phyloP scores from a whole-genome alignment of 2,329 filamentous ascomycete genomes.

The Thelonectria blattea region DNA sequence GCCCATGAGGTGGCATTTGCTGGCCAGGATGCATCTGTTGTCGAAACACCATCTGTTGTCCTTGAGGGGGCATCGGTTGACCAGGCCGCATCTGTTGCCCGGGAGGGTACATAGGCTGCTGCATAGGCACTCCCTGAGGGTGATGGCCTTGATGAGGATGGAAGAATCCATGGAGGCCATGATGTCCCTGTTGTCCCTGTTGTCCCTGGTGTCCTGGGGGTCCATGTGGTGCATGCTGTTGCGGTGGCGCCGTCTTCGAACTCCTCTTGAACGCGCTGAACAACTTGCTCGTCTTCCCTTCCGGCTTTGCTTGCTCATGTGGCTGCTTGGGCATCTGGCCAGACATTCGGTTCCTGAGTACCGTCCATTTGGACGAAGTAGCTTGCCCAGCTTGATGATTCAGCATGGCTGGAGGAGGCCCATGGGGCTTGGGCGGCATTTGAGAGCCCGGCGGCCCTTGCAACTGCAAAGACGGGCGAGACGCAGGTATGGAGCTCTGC shows the following conservation, averaged over 20 bases:
- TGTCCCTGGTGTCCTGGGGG: too few relatives aligned
- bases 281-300: slow-evolving; percentile 38
- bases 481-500: slow-evolving; percentile 20
- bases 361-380: slow-evolving; percentile 43
- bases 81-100: slow-evolving; percentile 14
- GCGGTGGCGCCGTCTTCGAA: slow-evolving; percentile 32
- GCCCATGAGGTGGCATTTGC: not conserved
- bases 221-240: not conserved
- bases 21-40: slow-evolving; percentile 5
- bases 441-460: slow-evolving; percentile 15
- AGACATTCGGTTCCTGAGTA: slow-evolving; percentile 42
- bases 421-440: slow-evolving; percentile 26
- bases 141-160: slow-evolving; percentile 11
- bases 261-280: slow-evolving; percentile 42
- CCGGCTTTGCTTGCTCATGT: slow-evolving; percentile 27
- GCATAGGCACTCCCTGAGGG: slow-evolving; percentile 20
- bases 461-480: slow-evolving; percentile 29
- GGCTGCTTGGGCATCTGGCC: slow-evolving; percentile 37
- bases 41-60: slow-evolving; percentile 18
- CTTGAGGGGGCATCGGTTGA: slow-evolving; percentile 6
- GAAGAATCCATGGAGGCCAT: slow-evolving; percentile 6
- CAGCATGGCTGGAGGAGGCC: slow-evolving; percentile 13
- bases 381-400: slow-evolving; percentile 26
- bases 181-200: slow-evolving; percentile 27
- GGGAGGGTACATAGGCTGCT: slow-evolving; percentile 28